Evolutionary conservation across 2,329 filamentous ascomycete genomes (phyloP).

Genomic region (Epichloe gansuensis): DNA sequence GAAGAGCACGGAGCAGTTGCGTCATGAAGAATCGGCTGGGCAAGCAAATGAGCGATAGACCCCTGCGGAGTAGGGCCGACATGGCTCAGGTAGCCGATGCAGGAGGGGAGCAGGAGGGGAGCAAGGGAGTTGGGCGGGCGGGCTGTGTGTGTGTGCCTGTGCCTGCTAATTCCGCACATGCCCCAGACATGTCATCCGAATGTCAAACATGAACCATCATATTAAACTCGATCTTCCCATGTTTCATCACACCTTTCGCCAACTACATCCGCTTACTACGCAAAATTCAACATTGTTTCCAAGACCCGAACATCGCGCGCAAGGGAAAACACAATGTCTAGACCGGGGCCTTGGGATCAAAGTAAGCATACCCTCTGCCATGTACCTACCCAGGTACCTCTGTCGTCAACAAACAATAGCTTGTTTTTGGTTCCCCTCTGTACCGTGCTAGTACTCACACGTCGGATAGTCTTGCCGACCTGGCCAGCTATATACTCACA

Average conservation of each 20-base stretch:
- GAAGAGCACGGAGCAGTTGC: constrained; percentile 1
- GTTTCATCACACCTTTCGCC: not conserved
- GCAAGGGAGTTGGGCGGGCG: not conserved
- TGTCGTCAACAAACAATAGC: not conserved
- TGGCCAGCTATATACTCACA: constrained; percentile 15
- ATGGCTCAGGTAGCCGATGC: not conserved
- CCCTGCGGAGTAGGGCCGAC: constrained; percentile 3
- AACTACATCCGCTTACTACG: not conserved
- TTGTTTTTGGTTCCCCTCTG: not conserved
- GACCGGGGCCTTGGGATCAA: constrained; percentile 7
- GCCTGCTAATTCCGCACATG: constrained; percentile 2
- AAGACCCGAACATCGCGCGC: not conserved
- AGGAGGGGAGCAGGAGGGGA: not conserved
- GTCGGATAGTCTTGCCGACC: constrained; percentile 15
- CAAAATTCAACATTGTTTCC: not conserved
- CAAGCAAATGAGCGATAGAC: not conserved
- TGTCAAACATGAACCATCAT: constrained; percentile 1
- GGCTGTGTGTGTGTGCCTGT: not conserved
- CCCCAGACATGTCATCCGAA: not conserved
- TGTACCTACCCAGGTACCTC: not conserved
- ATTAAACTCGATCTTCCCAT: not conserved
- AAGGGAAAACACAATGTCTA: constrained; percentile 1
- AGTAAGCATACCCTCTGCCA: constrained; percentile 5
- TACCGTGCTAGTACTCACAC: not conserved
- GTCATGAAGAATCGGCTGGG: constrained; percentile 3